Evolutionary conservation across 805 yeast species (phyloP).

Genomic region (Ogataea parapolymorpha): DNA sequence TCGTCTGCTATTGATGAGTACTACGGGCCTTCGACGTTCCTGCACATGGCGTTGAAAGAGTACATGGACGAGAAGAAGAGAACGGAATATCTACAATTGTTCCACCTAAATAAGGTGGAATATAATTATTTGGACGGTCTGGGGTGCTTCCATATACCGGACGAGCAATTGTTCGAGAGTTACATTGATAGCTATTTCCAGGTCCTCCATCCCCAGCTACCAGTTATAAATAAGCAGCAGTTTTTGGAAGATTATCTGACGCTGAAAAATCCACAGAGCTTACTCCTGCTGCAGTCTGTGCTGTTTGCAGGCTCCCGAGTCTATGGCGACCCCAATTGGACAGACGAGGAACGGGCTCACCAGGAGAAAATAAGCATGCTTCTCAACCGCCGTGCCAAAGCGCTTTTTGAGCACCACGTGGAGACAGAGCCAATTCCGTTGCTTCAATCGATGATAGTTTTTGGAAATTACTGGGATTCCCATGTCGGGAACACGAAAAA

Average conservation of each 20-base stretch:
- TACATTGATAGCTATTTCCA: conserved; percentile 60
- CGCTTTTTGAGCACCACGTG: conserved; percentile 64
- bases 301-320: conserved; percentile 66
- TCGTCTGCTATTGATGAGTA: conserved; percentile 25
- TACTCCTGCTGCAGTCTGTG: conserved; percentile 62
- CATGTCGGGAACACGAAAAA: conserved; percentile 67
- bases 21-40: conserved; percentile 31
- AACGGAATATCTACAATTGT: conserved; percentile 5
- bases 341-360: conserved; percentile 42
- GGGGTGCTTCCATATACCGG: conserved; percentile 72
- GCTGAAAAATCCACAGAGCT: conserved; percentile 54
- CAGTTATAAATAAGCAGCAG: conserved; percentile 59
- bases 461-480: conserved; percentile 72
- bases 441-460: conserved; percentile 57
- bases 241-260: conserved; percentile 59
- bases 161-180: conserved; percentile 53
- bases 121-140: conserved; percentile 19
- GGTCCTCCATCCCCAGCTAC: conserved; percentile 64
- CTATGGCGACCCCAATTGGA: conserved; percentile 47
- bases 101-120: conserved; percentile 18
- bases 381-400: conserved; percentile 69
- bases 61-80: conserved; percentile 13
- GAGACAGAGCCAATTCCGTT: conserved; percentile 62
- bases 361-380: conserved; percentile 41
- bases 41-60: conserved; percentile 29